A percentile compares a stretch with the other conserved stretches of the same genome.
These are phyloP conservation scores for Austroboletus rostrupii DNA, from an alignment of 1,284 basidiomycete species.

Conservation along the genomic window DNA sequence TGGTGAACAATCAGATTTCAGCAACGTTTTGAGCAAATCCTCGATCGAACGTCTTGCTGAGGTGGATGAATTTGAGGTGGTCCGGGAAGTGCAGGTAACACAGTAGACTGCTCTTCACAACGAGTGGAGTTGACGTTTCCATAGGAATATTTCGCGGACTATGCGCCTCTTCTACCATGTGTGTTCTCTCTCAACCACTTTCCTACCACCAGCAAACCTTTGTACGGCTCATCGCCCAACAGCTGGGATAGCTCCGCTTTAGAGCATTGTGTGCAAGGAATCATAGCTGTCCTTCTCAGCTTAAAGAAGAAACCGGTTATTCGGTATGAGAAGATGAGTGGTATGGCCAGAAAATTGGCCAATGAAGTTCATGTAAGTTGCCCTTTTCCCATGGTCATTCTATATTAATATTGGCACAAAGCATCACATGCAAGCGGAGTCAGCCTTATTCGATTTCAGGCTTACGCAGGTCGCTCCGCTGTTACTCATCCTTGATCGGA, in stretches of 20 bases:
- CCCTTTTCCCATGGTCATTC: background rate
- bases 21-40: slow-evolving; percentile 86
- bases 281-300: slow-evolving; percentile 87
- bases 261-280: slow-evolving; percentile 74
- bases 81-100: slow-evolving; percentile 89
- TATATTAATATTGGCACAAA: slow-evolving; percentile 28
- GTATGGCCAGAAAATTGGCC: slow-evolving; percentile 87
- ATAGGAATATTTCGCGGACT: slow-evolving; percentile 95
- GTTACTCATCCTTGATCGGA: slow-evolving; percentile 79
- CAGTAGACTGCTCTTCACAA: background rate
- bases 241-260: slow-evolving; percentile 75
- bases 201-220: slow-evolving; percentile 56
- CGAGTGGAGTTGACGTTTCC: slow-evolving; percentile 1
- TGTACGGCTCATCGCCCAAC: slow-evolving; percentile 68
- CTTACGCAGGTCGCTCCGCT: slow-evolving; percentile 72
- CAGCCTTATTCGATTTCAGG: slow-evolving; percentile 74
- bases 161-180: slow-evolving; percentile 80
- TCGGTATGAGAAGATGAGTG: slow-evolving; percentile 91
- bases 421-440: slow-evolving; percentile 72
- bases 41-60: slow-evolving; percentile 92
- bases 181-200: slow-evolving; percentile 87
- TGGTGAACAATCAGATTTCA: slow-evolving; percentile 69
- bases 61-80: slow-evolving; percentile 94
- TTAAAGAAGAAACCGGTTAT: slow-evolving; percentile 95
- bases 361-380: slow-evolving; percentile 73